Base-by-base conservation (phyloP, 352 stramenopile genomes). In the Pythium plurisporium region DNA sequence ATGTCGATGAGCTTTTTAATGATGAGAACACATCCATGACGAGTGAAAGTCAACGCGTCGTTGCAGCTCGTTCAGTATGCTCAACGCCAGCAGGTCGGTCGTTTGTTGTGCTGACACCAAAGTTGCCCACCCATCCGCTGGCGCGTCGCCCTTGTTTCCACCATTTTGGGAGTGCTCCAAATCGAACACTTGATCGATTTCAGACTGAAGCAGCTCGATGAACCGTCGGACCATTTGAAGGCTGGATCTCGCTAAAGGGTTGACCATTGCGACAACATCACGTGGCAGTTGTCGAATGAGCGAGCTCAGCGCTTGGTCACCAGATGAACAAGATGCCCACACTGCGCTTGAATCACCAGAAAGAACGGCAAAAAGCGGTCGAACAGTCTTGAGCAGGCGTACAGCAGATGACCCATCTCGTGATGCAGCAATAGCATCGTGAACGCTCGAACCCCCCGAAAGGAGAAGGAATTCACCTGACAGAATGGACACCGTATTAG, bases 1-100 rank as follows among this genome's bases (percentile, higher is more conserved):
- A 2, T 59, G 49, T 42, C 43, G 43, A 59, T 56, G 49, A 65
- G 25, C 12, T 29, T n/a, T 15, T 44, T 48, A 49, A 34, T 59
- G 17, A 8, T 10, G 38, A 41, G 20, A 25, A 44, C n/a, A 31
- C 30, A 19, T 5, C 27, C 38, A 60, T 25, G 42, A n/a, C 5
- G 34, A 26, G 8, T 66, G 51, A 33, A 66, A 66, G 23, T 66
- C 47, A 5, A 66, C 53, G 15, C 59, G 50, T 46, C 22, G 34
- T 12, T 66, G 59, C 50, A 41, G 44, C 17, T 57, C 40, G 34
- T 54, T 61, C 11, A 66, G 37, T 12, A 66, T 9, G n/a, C 34
- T 31, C 30, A 59, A 14, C 20, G 36, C 58, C 33, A 45, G 31
- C 20, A 50, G 31, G 44, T 65, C 58, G 19, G 56, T 64, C 19